A percentile compares a stretch with the other conserved stretches of the same genome.
phyloP scores from a whole-genome alignment of 1,139 yeast genomes.

The Ashbya aceris region DNA sequence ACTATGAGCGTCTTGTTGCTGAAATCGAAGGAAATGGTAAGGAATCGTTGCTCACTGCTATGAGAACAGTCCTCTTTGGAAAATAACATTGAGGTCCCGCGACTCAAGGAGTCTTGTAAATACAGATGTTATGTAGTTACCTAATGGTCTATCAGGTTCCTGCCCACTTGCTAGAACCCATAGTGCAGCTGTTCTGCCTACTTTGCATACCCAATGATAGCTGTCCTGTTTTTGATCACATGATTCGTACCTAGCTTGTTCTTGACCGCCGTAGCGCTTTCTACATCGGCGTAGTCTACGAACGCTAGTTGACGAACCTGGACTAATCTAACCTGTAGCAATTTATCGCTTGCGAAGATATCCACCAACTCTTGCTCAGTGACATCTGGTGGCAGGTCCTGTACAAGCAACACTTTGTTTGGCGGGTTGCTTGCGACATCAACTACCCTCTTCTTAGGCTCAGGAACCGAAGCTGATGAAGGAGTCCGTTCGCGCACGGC shows the following conservation, averaged over 20 bases:
- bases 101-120: not conserved
- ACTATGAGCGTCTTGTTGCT: constrained; percentile 58
- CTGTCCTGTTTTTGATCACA: constrained; percentile 9
- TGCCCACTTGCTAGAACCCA: constrained; percentile 4
- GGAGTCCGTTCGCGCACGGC: constrained; percentile 1
- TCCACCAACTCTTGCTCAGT: constrained; percentile 34
- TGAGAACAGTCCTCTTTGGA: constrained; percentile 63
- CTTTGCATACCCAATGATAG: constrained; percentile 25
- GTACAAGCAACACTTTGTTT: constrained; percentile 59
- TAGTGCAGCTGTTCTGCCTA: constrained; percentile 3
- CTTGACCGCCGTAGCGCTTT: constrained; percentile 39
- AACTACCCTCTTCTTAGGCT: constrained; percentile 21
- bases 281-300: constrained; percentile 60
- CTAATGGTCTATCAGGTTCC: not conserved
- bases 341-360: constrained; percentile 43
- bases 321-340: constrained; percentile 54
- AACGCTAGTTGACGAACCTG: constrained; percentile 64
- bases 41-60: constrained; percentile 55
- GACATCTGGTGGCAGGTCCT: constrained; percentile 46
- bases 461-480: constrained; percentile 6
- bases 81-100: constrained; percentile 31
- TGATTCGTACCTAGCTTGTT: constrained; percentile 32
- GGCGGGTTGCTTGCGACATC: constrained; percentile 40
- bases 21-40: constrained; percentile 69
- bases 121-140: not conserved